Percentiles rank a stretch among this genome's conserved stretches.
These are phyloP conservation scores for Penicillium psychrofluorescens DNA, from an alignment of 495 filamentous ascomycete species.

Conservation along the genomic window DNA sequence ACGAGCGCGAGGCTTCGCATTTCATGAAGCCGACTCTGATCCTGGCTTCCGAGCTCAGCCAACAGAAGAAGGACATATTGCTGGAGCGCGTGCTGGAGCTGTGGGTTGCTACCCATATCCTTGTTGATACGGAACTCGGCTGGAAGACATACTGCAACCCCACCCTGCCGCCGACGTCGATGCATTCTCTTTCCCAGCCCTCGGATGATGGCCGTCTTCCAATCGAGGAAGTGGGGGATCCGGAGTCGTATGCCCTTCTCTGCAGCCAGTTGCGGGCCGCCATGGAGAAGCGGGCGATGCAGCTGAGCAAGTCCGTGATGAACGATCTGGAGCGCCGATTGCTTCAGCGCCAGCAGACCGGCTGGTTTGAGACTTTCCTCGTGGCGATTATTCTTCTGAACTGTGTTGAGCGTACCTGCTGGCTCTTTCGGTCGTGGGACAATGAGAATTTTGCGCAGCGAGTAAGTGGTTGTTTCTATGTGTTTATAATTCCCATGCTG, in stretches of 20 bases:
- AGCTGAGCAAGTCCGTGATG: slow-evolving; percentile 59
- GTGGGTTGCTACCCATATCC: slow-evolving; percentile 68
- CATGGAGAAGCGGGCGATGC: slow-evolving; percentile 62
- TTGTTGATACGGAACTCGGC: slow-evolving; percentile 56
- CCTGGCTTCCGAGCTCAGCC: slow-evolving; percentile 47
- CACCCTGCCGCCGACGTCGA: slow-evolving; percentile 34
- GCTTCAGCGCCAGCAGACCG: slow-evolving; percentile 64
- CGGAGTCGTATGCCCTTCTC: slow-evolving; percentile 45
- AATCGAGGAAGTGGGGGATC: slow-evolving; percentile 36
- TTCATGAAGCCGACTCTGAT: slow-evolving; percentile 62
- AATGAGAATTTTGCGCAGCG: slow-evolving; percentile 44
- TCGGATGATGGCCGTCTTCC: slow-evolving; percentile 38
- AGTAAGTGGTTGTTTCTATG: slow-evolving; percentile 13
- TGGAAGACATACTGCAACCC: slow-evolving; percentile 58
- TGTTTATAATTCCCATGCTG: not conserved
- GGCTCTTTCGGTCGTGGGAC: slow-evolving; percentile 71
- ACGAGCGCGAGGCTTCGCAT: slow-evolving; percentile 56
- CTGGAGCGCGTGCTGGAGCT: slow-evolving; percentile 63
- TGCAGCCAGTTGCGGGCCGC: slow-evolving; percentile 67
- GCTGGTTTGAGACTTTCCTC: slow-evolving; percentile 68
- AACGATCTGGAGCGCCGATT: slow-evolving; percentile 67
- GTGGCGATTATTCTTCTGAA: slow-evolving; percentile 67
- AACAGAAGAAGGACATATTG: slow-evolving; percentile 51
- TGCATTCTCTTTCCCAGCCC: slow-evolving; percentile 31
- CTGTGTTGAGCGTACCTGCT: slow-evolving; percentile 77